Base-by-base conservation (phyloP, 2,329 filamentous ascomycete species). In the Pseudogymnoascus sp. region DNA sequence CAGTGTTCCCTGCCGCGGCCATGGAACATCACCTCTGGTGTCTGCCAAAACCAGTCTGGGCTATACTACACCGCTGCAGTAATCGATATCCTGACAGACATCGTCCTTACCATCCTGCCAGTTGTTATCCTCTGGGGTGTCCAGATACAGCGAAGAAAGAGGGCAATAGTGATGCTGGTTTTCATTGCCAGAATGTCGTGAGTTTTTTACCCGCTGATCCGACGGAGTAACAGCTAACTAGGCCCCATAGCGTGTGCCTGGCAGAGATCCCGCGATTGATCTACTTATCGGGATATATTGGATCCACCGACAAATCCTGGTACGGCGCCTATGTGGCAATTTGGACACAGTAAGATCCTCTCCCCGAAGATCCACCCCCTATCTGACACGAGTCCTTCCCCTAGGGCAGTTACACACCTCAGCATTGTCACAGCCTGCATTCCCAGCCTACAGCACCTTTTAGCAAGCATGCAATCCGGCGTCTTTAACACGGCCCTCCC, bases 51-150 rank as follows among this genome's bases (percentile, higher is more conserved):
- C 37, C 33, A 59, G 29, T 44, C 26, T 35, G 26, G 40, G 19
- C 29, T 42, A 14, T 42, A 50, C 35, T 42, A 19, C 71, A 76
- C 77, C 50, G 82, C 81, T 63, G 79, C 77, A 1, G 73, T 76
- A 0, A 76, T 79, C 4, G 81, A 78, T 4, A 77, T 82, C 33
- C 64, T 80, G 7, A 79, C 76, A 14, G 80, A 82, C 64, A 65
- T 80, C 6, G 70, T 74, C 38, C 80, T 82, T 61, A 67, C 81
- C 26, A 62, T 76, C 8, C 68, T 82, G 31, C 80, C 80, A 1
- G 68, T 80, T 0, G 74, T 76, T 3, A 74, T 78, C 56, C 76
- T 82, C 2, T 81, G 79, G 79, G 73, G 74, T 50, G 69, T 82
- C 14, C 76, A 78, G 50, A 70, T 81, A 66, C 74, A 72, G 4